Evolutionary conservation across 306 rosid genomes (phyloP), one percentile per base, ranked within the genome.

Genomic region (Prunus padus): DNA sequence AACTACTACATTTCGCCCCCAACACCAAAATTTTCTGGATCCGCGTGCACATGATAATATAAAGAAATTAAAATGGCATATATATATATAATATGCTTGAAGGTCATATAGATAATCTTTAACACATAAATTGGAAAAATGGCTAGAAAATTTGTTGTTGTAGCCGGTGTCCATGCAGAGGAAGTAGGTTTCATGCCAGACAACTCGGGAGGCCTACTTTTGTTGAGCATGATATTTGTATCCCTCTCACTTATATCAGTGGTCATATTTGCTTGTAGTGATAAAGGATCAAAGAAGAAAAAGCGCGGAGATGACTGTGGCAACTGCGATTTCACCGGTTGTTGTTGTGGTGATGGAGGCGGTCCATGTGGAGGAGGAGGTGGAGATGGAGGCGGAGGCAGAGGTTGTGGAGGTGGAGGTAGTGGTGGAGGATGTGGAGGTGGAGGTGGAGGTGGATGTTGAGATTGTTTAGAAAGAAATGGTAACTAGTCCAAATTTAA

Each of bases 181-280:
- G 77, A 13, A 65, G 25, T 25, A 42, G 18, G 45, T 28, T 9
- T 28, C 57, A 47, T 69, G 22, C 40, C 30, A 31, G 57, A 59
- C 44, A 63, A 30, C 18, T 80, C 72, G 0, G 70, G 64, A 19
- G 23, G 40, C 16, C 71, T 85, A 5, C n/a, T 57, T 42, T 67
- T 80, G 63, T 31, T 87, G 6, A 64, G 80, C 74, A 62, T 78
- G 59, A 30, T 82, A 18, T 8, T 82, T 61, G 1, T 84, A 1
- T 87, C 89, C 26, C 74, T 85, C 77, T 78, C 75, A 0, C 5
- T 85, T 12, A 28, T 82, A 69, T 75, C 87, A 5, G 73, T 81
- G 71, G 18, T 85, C 72, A 62, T 87, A 45, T 76, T 85, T 78
- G 69, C 85, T 19, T 82, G 87, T 4, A 82, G 80, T 2, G 57